Conservation (phyloP, 345 rosid species). For the Brassica cretica region DNA sequence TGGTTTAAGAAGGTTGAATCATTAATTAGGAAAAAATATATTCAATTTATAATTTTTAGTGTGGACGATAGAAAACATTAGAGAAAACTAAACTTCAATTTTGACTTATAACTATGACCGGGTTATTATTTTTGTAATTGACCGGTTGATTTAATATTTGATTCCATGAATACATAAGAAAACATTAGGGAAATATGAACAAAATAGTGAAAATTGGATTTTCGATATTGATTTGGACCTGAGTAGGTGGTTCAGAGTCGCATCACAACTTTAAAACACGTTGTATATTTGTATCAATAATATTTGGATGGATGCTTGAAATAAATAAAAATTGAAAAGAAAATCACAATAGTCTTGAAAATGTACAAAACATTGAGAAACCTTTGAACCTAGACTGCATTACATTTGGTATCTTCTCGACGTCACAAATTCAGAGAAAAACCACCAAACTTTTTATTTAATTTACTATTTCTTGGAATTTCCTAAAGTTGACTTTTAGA, state of each 20-base stretch:
- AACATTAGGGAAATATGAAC: background rate
- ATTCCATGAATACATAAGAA: background rate
- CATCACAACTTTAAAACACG: background rate
- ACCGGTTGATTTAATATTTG: background rate
- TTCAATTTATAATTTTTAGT: background rate
- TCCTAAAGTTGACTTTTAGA: background rate
- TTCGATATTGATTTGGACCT: background rate
- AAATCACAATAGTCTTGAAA: background rate
- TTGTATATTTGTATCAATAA: background rate
- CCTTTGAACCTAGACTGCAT: background rate
- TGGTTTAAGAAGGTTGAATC: no score
- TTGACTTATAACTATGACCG: background rate
- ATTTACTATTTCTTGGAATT: background rate
- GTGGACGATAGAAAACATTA: background rate
- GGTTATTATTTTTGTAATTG: background rate
- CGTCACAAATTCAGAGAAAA: background rate
- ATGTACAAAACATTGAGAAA: background rate
- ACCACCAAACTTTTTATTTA: background rate
- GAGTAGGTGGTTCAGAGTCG: background rate
- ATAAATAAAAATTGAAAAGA: background rate
- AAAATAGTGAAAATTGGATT: background rate
- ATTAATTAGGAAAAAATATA: background rate
- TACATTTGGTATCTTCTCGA: background rate
- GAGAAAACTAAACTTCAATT: background rate
- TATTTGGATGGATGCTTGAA: background rate